Base-by-base conservation (phyloP, 1,284 basidiomycete genomes). In the Boletellus sp. region DNA sequence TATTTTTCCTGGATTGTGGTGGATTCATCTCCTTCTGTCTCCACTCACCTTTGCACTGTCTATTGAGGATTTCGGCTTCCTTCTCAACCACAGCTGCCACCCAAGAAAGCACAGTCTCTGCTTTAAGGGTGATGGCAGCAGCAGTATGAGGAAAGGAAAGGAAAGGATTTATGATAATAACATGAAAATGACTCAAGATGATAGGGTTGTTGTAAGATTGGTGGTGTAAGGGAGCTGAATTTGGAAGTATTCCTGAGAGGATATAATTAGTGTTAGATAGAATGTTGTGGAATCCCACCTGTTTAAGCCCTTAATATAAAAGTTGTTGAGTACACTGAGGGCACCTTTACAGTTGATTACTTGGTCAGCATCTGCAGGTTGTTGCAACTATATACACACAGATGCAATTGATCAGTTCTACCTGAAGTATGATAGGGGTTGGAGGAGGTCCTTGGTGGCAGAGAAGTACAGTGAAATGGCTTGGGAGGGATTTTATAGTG, bases 311-410 rank as follows among this genome's bases (percentile, higher is more conserved):
- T 61, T 92, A n/a, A n/a, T 90, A 20, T 91, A 91, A 49, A 94
- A 84, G 60, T 88, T 85, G 60, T 92, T 89, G 21, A 94, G 76
- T 3, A 78, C 76, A 62, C 91, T 88, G 20, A 92, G 82, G 35
- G 93, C 81, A 27, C 89, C 90, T 57, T 94, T 91, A 49, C n/a
- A n/a, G n/a, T n/a, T n/a, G n/a, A n/a, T n/a, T n/a, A n/a, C 91
- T 62, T 84, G 78, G 60, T 94, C 85, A 40, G 78, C 75, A 53
- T 91, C 79, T 36, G 94, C 78, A 1, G 82, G 82, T 90, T 85
- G 29, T 30, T 30, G 29, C 29, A 30, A n/a, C 29, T n/a, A n/a
- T n/a, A 30, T 30, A n/a, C 29, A 7, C 29, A n/a, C 14, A 7
- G 14, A 30, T 30, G n/a, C 29, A 30, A n/a, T 30, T 30, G 29